These are phyloP conservation scores for Talaromyces marneffei DNA, from an alignment of 2,329 filamentous ascomycete genomes.

Conservation along the genomic window DNA sequence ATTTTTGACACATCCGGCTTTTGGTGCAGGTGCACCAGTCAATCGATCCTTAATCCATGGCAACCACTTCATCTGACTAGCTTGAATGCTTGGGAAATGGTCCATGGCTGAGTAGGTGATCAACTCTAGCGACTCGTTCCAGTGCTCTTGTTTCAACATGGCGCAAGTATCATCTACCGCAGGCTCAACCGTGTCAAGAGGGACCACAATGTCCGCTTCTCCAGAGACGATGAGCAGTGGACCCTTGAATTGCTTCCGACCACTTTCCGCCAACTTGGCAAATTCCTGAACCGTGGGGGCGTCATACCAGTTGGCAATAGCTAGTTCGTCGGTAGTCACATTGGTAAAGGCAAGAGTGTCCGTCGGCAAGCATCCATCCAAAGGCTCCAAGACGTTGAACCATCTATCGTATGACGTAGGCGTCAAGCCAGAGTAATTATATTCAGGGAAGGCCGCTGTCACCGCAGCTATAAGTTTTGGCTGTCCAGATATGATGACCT, in stretches of 20 bases:
- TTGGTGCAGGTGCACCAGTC: background rate
- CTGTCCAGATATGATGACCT: slow-evolving; percentile 1
- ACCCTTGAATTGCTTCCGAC: slow-evolving; percentile 10
- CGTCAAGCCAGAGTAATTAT: slow-evolving; percentile 1
- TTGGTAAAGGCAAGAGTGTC: slow-evolving; percentile 2
- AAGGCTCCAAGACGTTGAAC: slow-evolving; percentile 7
- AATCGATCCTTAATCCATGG: slow-evolving; percentile 10
- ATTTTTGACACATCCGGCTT: slow-evolving; percentile 3
- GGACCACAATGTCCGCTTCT: slow-evolving; percentile 8
- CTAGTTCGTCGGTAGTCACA: slow-evolving; percentile 2
- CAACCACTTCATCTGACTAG: slow-evolving; percentile 11
- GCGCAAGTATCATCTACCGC: slow-evolving; percentile 8
- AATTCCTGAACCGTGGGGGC: slow-evolving; percentile 3
- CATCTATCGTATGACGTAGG: slow-evolving; percentile 9
- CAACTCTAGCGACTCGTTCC: slow-evolving; percentile 4
- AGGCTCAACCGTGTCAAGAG: background rate
- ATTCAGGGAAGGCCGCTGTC: background rate
- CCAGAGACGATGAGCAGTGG: slow-evolving; percentile 4
- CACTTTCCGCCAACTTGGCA: slow-evolving; percentile 3
- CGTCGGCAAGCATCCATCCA: slow-evolving; percentile 6
- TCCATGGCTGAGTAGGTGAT: slow-evolving; percentile 10
- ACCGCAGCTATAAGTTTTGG: background rate
- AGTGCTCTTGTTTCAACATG: slow-evolving; percentile 5
- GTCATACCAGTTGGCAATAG: slow-evolving; percentile 3
- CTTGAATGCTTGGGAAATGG: slow-evolving; percentile 10